Conservation (phyloP, 1,284 basidiomycete genomes). For the Trichosporon sp. region DNA sequence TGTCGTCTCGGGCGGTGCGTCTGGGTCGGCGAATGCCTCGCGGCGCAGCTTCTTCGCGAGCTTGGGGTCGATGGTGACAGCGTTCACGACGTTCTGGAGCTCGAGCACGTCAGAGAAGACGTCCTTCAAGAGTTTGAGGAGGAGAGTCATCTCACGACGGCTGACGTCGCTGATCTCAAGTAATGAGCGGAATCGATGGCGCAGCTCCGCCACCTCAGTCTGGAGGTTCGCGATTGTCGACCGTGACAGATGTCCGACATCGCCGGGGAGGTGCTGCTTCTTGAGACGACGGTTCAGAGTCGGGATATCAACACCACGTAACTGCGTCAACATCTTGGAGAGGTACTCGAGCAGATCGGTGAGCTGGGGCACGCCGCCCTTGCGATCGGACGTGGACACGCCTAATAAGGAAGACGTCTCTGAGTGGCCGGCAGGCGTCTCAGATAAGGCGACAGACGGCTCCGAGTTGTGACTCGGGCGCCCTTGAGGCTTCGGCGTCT, state of each 20-base stretch:
- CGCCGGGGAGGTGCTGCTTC: conserved; percentile 80
- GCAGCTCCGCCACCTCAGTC: conserved; percentile 70
- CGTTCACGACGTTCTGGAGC: conserved; percentile 81
- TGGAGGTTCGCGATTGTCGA: conserved; percentile 77
- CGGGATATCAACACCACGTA: conserved; percentile 80
- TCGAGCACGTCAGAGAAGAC: conserved; percentile 80
- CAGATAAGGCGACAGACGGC: conserved; percentile 25
- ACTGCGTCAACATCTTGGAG: conserved; percentile 66
- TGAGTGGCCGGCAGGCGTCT: not conserved
- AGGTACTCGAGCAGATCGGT: conserved; percentile 59
- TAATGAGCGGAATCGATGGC: conserved; percentile 69
- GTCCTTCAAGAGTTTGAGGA: conserved; percentile 86
- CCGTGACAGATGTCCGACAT: conserved; percentile 83
- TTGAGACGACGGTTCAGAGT: conserved; percentile 87
- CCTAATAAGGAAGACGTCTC: conserved; percentile 10
- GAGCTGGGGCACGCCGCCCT: conserved; percentile 1
- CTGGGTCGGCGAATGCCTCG: conserved; percentile 63
- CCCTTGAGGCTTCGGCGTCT: not conserved
- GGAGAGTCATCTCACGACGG: conserved; percentile 76
- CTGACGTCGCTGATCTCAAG: conserved; percentile 68
- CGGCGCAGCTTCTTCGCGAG: conserved; percentile 69
- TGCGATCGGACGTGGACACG: not conserved
- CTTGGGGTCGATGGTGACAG: conserved; percentile 83
- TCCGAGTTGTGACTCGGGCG: conserved; percentile 38
- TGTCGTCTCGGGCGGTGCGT: conserved; percentile 56